A percentile compares a stretch with the other conserved stretches of the same genome.
These are phyloP conservation scores for Thraustochytrium sp. DNA, from an alignment of 352 stramenopile genomes.

Conservation along the genomic window DNA sequence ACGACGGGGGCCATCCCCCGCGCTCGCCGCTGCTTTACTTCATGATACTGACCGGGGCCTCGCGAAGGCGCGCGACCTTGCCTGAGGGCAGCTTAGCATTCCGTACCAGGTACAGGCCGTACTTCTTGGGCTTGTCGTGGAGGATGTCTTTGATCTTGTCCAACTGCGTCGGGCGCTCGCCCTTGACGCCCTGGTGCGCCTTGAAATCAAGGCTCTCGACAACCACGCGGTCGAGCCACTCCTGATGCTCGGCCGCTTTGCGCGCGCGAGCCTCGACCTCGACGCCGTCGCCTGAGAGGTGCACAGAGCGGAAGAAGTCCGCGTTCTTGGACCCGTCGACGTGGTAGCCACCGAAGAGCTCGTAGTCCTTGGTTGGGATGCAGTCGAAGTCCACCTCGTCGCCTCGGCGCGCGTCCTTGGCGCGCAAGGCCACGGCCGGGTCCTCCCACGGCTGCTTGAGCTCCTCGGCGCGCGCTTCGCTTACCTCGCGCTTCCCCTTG, in stretches of 20 bases:
- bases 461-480: slow-evolving; percentile 69
- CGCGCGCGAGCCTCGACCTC: slow-evolving; percentile 67
- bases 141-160: slow-evolving; percentile 73
- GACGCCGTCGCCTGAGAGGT: slow-evolving; percentile 70
- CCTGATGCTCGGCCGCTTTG: slow-evolving; percentile 57
- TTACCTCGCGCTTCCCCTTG: slow-evolving; percentile 63
- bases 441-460: slow-evolving; percentile 68
- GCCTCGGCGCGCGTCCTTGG: slow-evolving; percentile 5
- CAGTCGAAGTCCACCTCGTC: slow-evolving; percentile 63
- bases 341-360: slow-evolving; percentile 75
- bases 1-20: no score
- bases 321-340: slow-evolving; percentile 60
- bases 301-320: slow-evolving; percentile 73
- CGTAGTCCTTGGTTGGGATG: slow-evolving; percentile 68
- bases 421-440: slow-evolving; percentile 56
- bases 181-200: slow-evolving; percentile 72
- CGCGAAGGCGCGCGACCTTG: slow-evolving; percentile 61
- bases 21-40: no score
- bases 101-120: slow-evolving; percentile 67
- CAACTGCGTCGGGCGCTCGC: slow-evolving; percentile 61
- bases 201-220: slow-evolving; percentile 82
- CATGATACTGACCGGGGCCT: slow-evolving; percentile 64
- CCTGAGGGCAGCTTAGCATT: slow-evolving; percentile 68
- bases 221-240: slow-evolving; percentile 70
- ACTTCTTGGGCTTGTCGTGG: slow-evolving; percentile 54